phyloP scores from a whole-genome alignment of 225 moss, liverwort and hornwort genomes.

The Sphagnum contortum region DNA sequence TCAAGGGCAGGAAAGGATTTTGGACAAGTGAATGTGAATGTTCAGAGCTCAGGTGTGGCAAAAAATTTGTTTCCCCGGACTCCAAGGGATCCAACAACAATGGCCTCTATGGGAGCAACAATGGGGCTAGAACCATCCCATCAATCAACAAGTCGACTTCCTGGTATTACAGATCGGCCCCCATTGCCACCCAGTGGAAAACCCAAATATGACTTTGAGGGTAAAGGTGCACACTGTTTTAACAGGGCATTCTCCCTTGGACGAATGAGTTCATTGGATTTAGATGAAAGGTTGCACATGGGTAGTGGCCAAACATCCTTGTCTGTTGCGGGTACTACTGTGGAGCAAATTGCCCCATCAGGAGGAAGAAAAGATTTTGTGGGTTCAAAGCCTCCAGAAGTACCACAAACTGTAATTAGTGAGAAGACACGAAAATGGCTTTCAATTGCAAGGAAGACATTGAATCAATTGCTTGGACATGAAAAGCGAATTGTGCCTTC shows the following conservation, averaged over 20 bases:
- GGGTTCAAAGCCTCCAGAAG: constrained; percentile 12
- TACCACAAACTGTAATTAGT: constrained; percentile 22
- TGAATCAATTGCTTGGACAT: constrained; percentile 31
- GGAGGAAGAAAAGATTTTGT: constrained; percentile 42
- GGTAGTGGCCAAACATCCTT: constrained; percentile 51
- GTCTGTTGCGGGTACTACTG: constrained; percentile 53
- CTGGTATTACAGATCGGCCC: constrained; percentile 25
- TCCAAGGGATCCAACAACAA: too few species aligned
- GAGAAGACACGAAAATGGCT: constrained; percentile 43
- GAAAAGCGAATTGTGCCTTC: constrained; percentile 21
- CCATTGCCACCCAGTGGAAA: constrained; percentile 19
- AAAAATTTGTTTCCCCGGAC: too few species aligned
- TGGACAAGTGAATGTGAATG: constrained; percentile 9
- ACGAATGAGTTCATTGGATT: constrained; percentile 17
- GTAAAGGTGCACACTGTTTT: constrained; percentile 20
- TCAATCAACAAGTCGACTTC: constrained; percentile 24
- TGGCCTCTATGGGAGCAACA: too few species aligned
- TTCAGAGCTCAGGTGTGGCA: too few species aligned
- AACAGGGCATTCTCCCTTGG: constrained; percentile 49
- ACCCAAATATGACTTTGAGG: constrained; percentile 7
- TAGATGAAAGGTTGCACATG: constrained; percentile 38
- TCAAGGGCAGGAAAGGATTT: not conserved
- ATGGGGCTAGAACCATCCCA: constrained; percentile 35
- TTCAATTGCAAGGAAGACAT: constrained; percentile 36
- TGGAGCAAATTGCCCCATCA: constrained; percentile 42